phyloP scores from a whole-genome alignment of 768 basidiomycete species.

The Kwoniella shandongensis region DNA sequence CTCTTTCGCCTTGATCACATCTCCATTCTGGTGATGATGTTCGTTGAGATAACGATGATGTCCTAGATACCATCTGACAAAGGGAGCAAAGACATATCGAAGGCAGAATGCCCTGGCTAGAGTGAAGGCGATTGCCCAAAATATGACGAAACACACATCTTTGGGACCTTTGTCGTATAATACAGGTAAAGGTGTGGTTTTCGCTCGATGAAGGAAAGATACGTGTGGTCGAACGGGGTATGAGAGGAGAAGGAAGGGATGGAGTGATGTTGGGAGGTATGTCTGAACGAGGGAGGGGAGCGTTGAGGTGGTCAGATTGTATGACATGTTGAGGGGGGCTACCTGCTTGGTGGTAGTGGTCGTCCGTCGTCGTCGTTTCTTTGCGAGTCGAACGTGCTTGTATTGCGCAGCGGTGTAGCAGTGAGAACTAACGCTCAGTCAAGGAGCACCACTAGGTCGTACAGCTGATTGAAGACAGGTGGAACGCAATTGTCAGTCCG shows the following conservation, averaged over 20 bases:
- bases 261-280: constrained; percentile 32
- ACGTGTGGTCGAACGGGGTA: constrained; percentile 27
- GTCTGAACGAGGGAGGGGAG: constrained; percentile 11
- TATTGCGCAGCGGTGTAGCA: no score
- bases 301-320: constrained; percentile 28
- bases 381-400: no score
- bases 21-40: constrained; percentile 2
- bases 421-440: no score
- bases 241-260: constrained; percentile 36
- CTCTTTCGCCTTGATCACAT: constrained; percentile 27
- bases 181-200: constrained; percentile 15
- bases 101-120: constrained; percentile 75
- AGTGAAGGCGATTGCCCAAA: constrained; percentile 85
- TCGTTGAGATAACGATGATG: neutral
- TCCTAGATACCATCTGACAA: constrained; percentile 71
- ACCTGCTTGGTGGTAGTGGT: no score
- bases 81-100: constrained; percentile 71
- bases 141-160: constrained; percentile 76
- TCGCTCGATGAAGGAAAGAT: constrained; percentile 2
- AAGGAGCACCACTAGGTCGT: no score
- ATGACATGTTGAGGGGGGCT: constrained; percentile 19
- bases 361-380: no score
- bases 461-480: no score
- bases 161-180: constrained; percentile 70
- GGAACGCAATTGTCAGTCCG: no score